Base-by-base conservation (phyloP, 345 rosid species). In the Camelina neglecta region DNA sequence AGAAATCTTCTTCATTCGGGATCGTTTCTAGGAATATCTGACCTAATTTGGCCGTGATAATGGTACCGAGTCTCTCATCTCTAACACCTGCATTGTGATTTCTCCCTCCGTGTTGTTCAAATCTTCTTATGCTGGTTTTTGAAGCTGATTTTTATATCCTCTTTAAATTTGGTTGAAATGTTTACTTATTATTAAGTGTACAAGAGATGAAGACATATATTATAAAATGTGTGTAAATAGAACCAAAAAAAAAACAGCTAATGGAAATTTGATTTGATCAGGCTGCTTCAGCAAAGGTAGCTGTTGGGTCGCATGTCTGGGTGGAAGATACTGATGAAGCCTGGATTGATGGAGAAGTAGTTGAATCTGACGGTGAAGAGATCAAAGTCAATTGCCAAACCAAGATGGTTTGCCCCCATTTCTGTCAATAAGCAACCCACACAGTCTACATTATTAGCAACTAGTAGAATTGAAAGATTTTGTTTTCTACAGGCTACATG, bases 301-400 rank as follows among this genome's bases (percentile, higher is more conserved):
- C 62, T 15, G 85, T 87, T 63, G 99, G 99, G 58, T 90, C 99
- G 75, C 60, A 65, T 60, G 93, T 92, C 72, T 95, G 99, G 99
- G 84, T 85, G 66, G 96, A 92, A 77, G 97, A 95, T 83, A 77
- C 88, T 6, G 90, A 88, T 26, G 83, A 51, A 70, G 90, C 97
- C 67, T 95, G 99, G 99, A 18, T 92, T 50, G 98, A 92, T 83
- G 99, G 99, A 44, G 86, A 87, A 79, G 96, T 92, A 15, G 85
- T 80, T 54, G 89, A 82, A 83, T 81, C 82, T 39, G 80, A 87
- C 11, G 84, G 77, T 57, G 83, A 87, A 65, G 88, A 87, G 51
- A 48, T 95, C 72, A 86, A 81, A 78, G 76, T 95, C 48, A 76
- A 75, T 6, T 85, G 90, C 80, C 83, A 89, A 39, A 92, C 85